Evolutionary conservation across 2,329 filamentous ascomycete genomes (phyloP).

Genomic region (Mollisiaceae sp.): DNA sequence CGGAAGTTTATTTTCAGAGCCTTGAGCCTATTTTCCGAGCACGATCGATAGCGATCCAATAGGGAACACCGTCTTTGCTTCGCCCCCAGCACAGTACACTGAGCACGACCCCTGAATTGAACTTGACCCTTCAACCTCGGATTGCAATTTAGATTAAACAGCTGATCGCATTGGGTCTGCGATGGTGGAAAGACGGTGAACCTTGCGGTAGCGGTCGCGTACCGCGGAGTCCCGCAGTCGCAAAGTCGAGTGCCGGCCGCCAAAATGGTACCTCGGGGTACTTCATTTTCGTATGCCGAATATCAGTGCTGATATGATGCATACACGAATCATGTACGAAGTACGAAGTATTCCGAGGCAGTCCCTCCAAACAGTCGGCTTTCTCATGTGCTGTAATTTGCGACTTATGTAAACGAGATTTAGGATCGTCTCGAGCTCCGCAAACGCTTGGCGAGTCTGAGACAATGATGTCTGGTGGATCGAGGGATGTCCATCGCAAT

Average conservation of each 20-base stretch:
- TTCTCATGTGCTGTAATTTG: neutral
- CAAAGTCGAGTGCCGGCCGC: neutral
- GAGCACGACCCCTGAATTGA: neutral
- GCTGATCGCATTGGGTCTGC: neutral
- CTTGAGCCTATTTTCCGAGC: constrained; percentile 4
- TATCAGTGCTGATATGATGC: neutral
- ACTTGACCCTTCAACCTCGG: neutral
- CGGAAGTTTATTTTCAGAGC: constrained; percentile 4
- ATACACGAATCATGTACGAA: constrained; percentile 1
- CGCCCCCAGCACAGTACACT: neutral
- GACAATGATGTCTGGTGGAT: neutral
- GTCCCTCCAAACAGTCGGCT: neutral
- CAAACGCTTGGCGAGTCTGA: neutral
- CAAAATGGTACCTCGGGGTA: neutral
- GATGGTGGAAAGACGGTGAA: constrained; percentile 5
- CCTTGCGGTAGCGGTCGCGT: neutral
- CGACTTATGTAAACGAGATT: neutral
- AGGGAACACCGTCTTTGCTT: neutral
- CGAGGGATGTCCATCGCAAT: neutral
- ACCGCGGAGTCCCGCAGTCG: neutral
- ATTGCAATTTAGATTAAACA: neutral
- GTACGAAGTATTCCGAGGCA: neutral
- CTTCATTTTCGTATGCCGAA: neutral
- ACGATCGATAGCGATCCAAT: neutral
- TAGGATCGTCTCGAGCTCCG: neutral